Percentiles rank a stretch among this genome's conserved stretches.
These are phyloP conservation scores for Globomyces pollinis-pini DNA, from an alignment of 192 early-diverging fungal genomes.

Conservation along the genomic window DNA sequence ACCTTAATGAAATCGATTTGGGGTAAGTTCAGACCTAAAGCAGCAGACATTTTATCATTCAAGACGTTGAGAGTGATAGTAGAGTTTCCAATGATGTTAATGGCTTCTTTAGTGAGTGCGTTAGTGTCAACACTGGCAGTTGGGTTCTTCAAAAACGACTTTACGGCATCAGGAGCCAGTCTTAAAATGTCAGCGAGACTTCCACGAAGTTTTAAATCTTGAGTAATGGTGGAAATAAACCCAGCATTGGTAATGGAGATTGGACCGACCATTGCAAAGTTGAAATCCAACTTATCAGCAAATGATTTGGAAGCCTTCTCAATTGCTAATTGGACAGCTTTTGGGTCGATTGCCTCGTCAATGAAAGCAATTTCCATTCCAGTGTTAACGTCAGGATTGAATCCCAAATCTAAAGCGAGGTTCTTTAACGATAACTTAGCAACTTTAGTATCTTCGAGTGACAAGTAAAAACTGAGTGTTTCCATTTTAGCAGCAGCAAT, in stretches of 20 bases:
- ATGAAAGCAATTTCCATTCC: not conserved
- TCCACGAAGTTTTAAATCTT: not conserved
- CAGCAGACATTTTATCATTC: not conserved
- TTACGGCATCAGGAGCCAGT: not conserved
- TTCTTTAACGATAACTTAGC: not conserved
- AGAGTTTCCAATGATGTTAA: slow-evolving; percentile 8
- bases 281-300: not conserved
- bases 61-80: not conserved
- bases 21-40: not conserved
- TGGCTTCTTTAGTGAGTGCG: not conserved
- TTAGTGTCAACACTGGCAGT: not conserved
- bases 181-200: not conserved
- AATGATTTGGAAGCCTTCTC: not conserved
- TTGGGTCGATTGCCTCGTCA: slow-evolving; percentile 3
- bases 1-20: not conserved
- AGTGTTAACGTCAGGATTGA: not conserved
- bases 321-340: slow-evolving; percentile 2
- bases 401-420: not conserved
- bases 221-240: not conserved
- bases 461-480: not conserved
- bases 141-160: not conserved
- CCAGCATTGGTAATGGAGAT: not conserved
- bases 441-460: not conserved
- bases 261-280: slow-evolving; percentile 1
- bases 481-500: not conserved